Percentiles rank a stretch among this genome's conserved stretches.
phyloP scores from a whole-genome alignment of 225 moss, liverwort and hornwort genomes.

The Polytrichum commune region DNA sequence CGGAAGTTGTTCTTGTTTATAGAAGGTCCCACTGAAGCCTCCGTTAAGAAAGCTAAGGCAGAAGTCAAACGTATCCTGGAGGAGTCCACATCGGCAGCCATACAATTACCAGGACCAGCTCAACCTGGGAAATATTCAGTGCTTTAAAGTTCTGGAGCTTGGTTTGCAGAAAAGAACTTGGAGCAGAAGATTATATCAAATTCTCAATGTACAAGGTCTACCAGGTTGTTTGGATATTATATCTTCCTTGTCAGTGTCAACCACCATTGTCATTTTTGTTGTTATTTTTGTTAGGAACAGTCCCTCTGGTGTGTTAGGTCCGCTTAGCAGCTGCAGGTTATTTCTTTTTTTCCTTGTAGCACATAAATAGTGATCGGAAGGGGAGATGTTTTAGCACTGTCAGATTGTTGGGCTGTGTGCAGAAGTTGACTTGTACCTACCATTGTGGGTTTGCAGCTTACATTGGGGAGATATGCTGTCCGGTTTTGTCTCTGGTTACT shows the following conservation, averaged over 20 bases:
- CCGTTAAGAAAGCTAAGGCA: slow-evolving; percentile 98
- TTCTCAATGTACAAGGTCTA: slow-evolving; percentile 26
- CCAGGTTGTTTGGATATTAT: slow-evolving; percentile 54
- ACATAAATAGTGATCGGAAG: background rate
- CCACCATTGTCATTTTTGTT: slow-evolving; percentile 12
- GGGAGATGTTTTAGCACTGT: slow-evolving; percentile 12
- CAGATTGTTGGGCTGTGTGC: slow-evolving; percentile 22
- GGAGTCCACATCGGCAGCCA: slow-evolving; percentile 96
- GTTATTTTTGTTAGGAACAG: slow-evolving; percentile 6
- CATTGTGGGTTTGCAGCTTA: slow-evolving; percentile 68
- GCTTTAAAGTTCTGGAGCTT: slow-evolving; percentile 46
- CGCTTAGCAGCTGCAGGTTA: slow-evolving; percentile 14
- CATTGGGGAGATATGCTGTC: slow-evolving; percentile 47
- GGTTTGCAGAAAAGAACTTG: slow-evolving; percentile 18
- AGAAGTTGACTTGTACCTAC: slow-evolving; percentile 49
- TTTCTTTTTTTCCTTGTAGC: slow-evolving; percentile 13
- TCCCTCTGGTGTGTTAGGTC: slow-evolving; percentile 3
- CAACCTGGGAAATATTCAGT: slow-evolving; percentile 99
- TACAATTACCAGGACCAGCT: slow-evolving; percentile 88
- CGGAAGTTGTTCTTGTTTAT: slow-evolving; percentile 95
- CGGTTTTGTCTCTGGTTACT: slow-evolving; percentile 40
- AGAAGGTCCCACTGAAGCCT: slow-evolving; percentile 96
- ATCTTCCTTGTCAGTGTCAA: slow-evolving; percentile 21
- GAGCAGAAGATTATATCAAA: slow-evolving; percentile 20
- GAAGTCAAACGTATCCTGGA: slow-evolving; percentile 98